A percentile compares a stretch with the other conserved stretches of the same genome.
phyloP scores from a whole-genome alignment of 2,329 filamentous ascomycete species.

The Cladosporium sp. region DNA sequence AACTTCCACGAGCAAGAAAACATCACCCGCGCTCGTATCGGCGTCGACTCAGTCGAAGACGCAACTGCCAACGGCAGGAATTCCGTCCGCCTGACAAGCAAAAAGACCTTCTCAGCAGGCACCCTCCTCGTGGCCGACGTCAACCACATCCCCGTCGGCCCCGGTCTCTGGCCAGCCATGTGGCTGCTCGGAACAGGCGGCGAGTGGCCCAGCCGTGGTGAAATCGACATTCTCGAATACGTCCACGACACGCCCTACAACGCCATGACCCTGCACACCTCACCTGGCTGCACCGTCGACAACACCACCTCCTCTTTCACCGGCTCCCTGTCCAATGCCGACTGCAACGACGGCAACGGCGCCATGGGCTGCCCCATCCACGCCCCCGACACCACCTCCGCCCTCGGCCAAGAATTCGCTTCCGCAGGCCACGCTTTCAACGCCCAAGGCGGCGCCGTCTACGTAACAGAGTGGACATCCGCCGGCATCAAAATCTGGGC shows the following conservation, averaged over 20 bases:
- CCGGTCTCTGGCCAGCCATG: constrained; percentile 55
- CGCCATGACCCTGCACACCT: constrained; percentile 51
- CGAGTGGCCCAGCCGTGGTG: constrained; percentile 44
- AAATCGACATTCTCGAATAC: constrained; percentile 53
- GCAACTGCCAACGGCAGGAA: constrained; percentile 42
- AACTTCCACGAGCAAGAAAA: constrained; percentile 40
- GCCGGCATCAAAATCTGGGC: constrained; percentile 75
- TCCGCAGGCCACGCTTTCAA: constrained; percentile 56
- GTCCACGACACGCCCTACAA: constrained; percentile 47
- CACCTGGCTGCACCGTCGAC: constrained; percentile 43
- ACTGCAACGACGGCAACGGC: constrained; percentile 38
- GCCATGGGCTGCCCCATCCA: constrained; percentile 46
- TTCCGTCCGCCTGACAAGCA: constrained; percentile 50
- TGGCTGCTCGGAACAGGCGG: constrained; percentile 40
- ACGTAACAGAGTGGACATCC: constrained; percentile 64
- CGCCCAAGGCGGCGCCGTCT: constrained; percentile 46
- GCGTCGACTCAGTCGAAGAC: constrained; percentile 45
- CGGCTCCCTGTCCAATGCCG: constrained; percentile 25
- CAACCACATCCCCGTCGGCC: constrained; percentile 53
- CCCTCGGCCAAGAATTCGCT: constrained; percentile 21
- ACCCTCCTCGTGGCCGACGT: constrained; percentile 53
- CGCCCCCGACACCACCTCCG: constrained; percentile 21
- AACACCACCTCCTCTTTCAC: constrained; percentile 34
- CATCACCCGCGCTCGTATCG: constrained; percentile 43
- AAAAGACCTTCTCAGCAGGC: constrained; percentile 48